phyloP scores from a whole-genome alignment of 352 stramenopile genomes.

The Pythium folliculosum region DNA sequence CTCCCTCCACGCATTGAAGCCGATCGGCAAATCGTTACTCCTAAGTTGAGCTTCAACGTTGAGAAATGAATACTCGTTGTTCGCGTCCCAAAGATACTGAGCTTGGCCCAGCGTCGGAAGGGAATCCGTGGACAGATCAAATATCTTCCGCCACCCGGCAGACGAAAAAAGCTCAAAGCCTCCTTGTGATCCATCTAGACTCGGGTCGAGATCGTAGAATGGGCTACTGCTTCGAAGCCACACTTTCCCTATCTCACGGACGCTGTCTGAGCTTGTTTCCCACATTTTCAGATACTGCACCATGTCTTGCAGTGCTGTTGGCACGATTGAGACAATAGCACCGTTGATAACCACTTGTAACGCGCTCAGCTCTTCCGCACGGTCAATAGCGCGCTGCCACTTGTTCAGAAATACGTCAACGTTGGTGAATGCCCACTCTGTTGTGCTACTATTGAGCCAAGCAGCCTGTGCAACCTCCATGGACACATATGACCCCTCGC shows the following conservation, averaged over 20 bases:
- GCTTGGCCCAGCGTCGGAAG: slow-evolving; percentile 45
- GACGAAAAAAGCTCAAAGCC: slow-evolving; percentile 61
- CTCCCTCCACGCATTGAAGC: slow-evolving; percentile 61
- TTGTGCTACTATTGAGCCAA: slow-evolving; percentile 33
- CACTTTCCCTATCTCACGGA: slow-evolving; percentile 30
- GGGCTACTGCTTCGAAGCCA: slow-evolving; percentile 41
- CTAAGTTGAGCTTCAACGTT: slow-evolving; percentile 14
- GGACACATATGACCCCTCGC: slow-evolving; percentile 28
- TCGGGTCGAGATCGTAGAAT: slow-evolving; percentile 48
- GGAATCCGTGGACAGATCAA: background rate
- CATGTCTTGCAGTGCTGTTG: slow-evolving; percentile 11
- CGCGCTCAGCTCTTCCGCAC: slow-evolving; percentile 11
- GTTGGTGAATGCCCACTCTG: slow-evolving; percentile 40
- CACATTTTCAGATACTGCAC: slow-evolving; percentile 46
- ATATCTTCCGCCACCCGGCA: slow-evolving; percentile 30
- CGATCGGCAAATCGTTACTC: slow-evolving; percentile 37
- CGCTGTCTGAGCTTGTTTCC: slow-evolving; percentile 45
- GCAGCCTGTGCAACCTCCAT: slow-evolving; percentile 39
- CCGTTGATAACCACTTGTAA: slow-evolving; percentile 23
- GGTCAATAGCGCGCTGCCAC: slow-evolving; percentile 54
- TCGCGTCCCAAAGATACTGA: slow-evolving; percentile 41
- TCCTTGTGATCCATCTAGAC: slow-evolving; percentile 34
- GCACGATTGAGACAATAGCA: background rate
- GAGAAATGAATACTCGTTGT: slow-evolving; percentile 50
- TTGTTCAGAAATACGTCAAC: slow-evolving; percentile 37